phyloP scores from a whole-genome alignment of 78 protist species.

The Guillardia theta region DNA sequence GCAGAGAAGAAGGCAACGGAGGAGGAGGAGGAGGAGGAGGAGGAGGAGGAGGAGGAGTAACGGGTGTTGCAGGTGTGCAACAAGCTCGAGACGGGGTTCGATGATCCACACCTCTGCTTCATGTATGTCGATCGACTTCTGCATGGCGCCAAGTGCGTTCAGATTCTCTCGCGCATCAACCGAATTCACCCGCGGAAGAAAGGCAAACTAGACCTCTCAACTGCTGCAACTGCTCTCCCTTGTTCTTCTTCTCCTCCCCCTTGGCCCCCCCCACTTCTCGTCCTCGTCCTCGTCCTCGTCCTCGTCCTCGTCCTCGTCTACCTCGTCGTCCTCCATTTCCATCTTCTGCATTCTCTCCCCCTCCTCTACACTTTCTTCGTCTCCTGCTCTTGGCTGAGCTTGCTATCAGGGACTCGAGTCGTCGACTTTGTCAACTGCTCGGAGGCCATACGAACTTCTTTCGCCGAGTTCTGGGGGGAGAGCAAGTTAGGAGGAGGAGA shows the following conservation, averaged over 20 bases:
- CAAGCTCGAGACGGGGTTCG: constrained; percentile 24
- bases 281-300: no score
- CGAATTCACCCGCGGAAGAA: background rate
- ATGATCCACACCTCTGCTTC: background rate
- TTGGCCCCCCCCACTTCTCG: no score
- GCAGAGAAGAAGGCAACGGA: background rate
- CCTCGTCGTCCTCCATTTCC: no score
- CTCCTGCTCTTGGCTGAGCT: no score
- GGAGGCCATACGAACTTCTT: background rate
- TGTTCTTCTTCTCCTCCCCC: no score
- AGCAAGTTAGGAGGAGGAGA: background rate
- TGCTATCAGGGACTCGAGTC: background rate
- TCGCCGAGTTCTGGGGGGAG: background rate
- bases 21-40: background rate
- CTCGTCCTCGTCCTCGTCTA: no score
- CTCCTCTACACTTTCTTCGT: no score
- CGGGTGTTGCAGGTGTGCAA: background rate
- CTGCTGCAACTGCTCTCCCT: no score
- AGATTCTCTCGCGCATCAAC: background rate
- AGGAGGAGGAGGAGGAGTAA: background rate
- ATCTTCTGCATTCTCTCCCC: no score
- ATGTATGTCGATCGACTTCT: background rate
- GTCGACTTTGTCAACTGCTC: background rate
- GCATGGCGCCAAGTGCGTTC: background rate
- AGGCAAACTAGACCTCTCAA: no score